Conservation (phyloP, 305 asterid genomes). For the Plantago rigida region DNA sequence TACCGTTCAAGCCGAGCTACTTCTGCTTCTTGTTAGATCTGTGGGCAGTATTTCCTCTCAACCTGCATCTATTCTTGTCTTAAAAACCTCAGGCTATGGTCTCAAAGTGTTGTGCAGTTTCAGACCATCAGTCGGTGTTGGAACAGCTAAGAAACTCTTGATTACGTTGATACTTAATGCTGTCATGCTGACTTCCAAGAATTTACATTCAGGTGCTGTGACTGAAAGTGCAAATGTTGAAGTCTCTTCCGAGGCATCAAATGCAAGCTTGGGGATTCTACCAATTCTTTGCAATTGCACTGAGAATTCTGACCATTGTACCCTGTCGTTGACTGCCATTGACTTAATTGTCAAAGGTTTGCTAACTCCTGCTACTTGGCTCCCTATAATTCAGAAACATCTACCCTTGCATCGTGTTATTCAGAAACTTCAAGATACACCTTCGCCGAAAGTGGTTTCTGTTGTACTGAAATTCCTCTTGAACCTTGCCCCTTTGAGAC, state of each 20-base stretch:
- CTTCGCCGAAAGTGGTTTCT: constrained; percentile 32
- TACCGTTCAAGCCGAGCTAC: constrained; percentile 65
- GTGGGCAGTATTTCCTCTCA: constrained; percentile 33
- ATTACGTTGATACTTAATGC: constrained; percentile 61
- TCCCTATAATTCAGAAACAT: constrained; percentile 62
- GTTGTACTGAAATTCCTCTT: constrained; percentile 62
- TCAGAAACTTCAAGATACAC: constrained; percentile 56
- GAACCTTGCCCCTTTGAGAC: constrained; percentile 64
- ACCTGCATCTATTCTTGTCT: constrained; percentile 32
- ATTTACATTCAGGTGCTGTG: constrained; percentile 26
- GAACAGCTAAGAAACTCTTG: constrained; percentile 39
- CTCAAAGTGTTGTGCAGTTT: constrained; percentile 57
- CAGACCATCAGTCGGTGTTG: constrained; percentile 38
- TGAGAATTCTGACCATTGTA: constrained; percentile 46
- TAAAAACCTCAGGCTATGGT: constrained; percentile 61
- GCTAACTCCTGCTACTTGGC: constrained; percentile 63
- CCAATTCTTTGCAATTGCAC: constrained; percentile 71
- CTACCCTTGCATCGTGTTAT: constrained; percentile 54
- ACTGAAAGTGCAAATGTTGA: constrained; percentile 31
- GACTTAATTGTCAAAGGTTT: constrained; percentile 58
- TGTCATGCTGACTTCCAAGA: constrained; percentile 34
- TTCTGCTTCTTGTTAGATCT: constrained; percentile 53
- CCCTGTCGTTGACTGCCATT: constrained; percentile 57
- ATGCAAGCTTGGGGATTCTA: constrained; percentile 52
- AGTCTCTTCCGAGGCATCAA: constrained; percentile 50